A percentile compares a stretch with the other conserved stretches of the same genome.
Evolutionary conservation across 1,284 basidiomycete genomes (phyloP).

Genomic region (Ustilago cynodontis): DNA sequence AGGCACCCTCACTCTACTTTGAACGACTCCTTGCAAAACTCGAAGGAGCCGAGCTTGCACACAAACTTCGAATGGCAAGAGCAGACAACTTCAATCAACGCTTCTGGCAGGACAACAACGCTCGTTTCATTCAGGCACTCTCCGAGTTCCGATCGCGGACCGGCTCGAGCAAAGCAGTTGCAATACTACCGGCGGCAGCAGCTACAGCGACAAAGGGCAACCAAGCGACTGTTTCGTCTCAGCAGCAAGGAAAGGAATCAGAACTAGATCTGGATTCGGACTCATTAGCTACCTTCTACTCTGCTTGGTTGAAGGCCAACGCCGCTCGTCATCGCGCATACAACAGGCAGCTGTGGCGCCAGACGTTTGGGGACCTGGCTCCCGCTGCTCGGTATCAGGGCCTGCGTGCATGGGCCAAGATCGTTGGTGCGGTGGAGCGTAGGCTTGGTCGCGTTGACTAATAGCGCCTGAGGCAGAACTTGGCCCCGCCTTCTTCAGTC

Average conservation of each 20-base stretch:
- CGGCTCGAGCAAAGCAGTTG: constrained; percentile 39
- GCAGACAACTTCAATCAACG: constrained; percentile 66
- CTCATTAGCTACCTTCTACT: constrained; percentile 61
- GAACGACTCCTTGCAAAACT: constrained; percentile 49
- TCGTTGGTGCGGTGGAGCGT: constrained; percentile 25
- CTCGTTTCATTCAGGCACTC: constrained; percentile 59
- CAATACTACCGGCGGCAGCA: constrained; percentile 10
- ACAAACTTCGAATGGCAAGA: constrained; percentile 55
- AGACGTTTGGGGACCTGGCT: constrained; percentile 53
- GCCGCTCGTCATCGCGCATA: constrained; percentile 58
- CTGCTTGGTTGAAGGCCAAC: constrained; percentile 64
- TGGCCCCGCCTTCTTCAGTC: too few relatives aligned
- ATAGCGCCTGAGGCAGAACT: too few relatives aligned
- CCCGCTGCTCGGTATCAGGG: constrained; percentile 46
- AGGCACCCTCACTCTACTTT: constrained; percentile 45
- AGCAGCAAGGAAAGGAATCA: constrained; percentile 10
- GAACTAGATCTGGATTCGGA: constrained; percentile 46
- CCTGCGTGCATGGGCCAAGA: constrained; percentile 43
- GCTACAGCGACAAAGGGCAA: not conserved
- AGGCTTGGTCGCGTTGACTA: constrained; percentile 20
- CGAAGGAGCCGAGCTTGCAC: constrained; percentile 61
- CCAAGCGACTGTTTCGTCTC: not conserved
- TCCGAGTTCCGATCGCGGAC: constrained; percentile 47
- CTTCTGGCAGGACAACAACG: constrained; percentile 68
- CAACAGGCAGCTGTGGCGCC: constrained; percentile 61